Conservation (phyloP, 306 rosid species). For the Acacia melanoxylon region DNA sequence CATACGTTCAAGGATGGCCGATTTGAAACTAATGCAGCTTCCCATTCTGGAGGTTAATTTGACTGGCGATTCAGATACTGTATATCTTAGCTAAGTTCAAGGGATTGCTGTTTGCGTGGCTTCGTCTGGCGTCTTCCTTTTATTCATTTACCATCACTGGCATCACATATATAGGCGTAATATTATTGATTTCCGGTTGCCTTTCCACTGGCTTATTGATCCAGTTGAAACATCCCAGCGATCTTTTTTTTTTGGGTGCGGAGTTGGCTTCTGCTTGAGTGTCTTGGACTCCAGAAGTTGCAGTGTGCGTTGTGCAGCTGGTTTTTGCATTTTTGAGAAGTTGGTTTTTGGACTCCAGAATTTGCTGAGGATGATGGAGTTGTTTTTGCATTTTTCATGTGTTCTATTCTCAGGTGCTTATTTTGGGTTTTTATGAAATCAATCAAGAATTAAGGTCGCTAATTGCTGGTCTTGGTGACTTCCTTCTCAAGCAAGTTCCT, state of each 20-base stretch:
- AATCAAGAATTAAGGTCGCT: background rate
- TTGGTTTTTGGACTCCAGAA: background rate
- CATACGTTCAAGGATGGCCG: conserved; percentile 72
- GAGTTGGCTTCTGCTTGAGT: conserved; percentile 39
- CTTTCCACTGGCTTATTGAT: conserved; percentile 35
- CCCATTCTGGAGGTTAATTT: conserved; percentile 95
- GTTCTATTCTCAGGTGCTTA: background rate
- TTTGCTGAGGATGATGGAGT: conserved; percentile 18
- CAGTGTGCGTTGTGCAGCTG: too few species aligned
- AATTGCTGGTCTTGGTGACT: background rate
- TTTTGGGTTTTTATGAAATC: background rate
- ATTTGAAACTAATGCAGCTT: conserved; percentile 85
- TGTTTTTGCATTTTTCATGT: background rate
- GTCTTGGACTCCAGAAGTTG: background rate
- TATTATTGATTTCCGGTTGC: conserved; percentile 26
- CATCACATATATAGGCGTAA: conserved; percentile 35
- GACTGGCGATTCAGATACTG: conserved; percentile 33
- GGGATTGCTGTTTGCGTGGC: conserved; percentile 43
- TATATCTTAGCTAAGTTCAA: conserved; percentile 30
- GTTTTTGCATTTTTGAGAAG: too few species aligned
- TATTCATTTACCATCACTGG: conserved; percentile 46
- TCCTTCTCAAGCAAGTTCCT: background rate
- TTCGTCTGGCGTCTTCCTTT: conserved; percentile 40
- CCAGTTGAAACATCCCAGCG: conserved; percentile 34
- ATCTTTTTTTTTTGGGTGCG: background rate